phyloP scores from a whole-genome alignment of 129 eudicot genomes.

The Logfia minima region DNA sequence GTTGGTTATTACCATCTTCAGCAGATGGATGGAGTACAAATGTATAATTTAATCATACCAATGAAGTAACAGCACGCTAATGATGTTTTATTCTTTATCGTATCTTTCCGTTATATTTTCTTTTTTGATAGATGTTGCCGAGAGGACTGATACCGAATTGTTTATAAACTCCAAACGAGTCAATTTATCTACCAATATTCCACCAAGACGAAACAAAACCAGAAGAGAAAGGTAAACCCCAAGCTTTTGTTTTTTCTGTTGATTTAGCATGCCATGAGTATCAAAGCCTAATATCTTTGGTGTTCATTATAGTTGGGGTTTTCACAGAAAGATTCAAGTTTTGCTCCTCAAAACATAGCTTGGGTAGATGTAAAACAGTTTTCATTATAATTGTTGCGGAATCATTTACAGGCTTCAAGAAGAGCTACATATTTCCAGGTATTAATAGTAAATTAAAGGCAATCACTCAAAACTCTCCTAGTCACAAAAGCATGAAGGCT shows the following conservation, averaged over 20 bases:
- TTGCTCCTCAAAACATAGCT: background rate
- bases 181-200: background rate
- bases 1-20: background rate
- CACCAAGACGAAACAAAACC: too few relatives aligned
- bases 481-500: constrained; percentile 21
- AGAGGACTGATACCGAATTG: background rate
- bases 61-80: constrained; percentile 1
- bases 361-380: background rate
- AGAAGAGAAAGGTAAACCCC: background rate
- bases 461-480: constrained; percentile 23
- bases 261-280: background rate
- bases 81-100: background rate
- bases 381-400: background rate
- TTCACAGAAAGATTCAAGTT: background rate
- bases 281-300: background rate
- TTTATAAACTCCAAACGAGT: background rate
- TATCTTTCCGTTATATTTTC: background rate
- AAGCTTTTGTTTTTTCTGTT: background rate
- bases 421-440: constrained; percentile 18
- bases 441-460: constrained; percentile 9
- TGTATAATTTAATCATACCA: background rate
- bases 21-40: constrained; percentile 2
- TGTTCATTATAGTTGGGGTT: constrained; percentile 8
- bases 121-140: background rate
- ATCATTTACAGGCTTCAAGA: background rate